Evolutionary conservation across 305 asterid species (phyloP), one percentile per base, ranked within the genome.

Genomic region (Caryopteris hybrid): DNA sequence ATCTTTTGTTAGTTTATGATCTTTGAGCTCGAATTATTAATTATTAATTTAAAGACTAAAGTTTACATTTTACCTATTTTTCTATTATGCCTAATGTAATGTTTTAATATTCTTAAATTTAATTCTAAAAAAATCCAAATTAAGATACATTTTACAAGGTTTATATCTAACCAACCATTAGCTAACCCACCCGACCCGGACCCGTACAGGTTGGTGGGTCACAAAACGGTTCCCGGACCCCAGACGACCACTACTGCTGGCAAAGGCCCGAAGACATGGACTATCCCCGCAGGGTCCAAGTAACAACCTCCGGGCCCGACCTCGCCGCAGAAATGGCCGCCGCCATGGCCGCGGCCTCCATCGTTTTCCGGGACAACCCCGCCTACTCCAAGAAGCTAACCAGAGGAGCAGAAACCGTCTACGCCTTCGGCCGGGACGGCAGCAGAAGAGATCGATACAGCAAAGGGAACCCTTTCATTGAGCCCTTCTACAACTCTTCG

Each of bases 171-270:
- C 0, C 4, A 34, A 10, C 10, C 36, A 2, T 25, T 25, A 25
- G 31, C 31, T 25, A 1, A 1, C 36, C 3, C 4, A 11, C n/a
- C 17, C n/a, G 23, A 20, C 16, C 69, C 31, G 1, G 17, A n/a
- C 23, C 23, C 60, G 5, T 23, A 13, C 36, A 91, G 97, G 96
- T 92, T 8, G 98, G 98, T 2, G 91, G 85, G 0, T 75, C 89
- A 0, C 83, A 10, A 17, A 84, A 81, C 17, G 83, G 78, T 3
- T 85, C 95, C 29, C 68, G 39, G 12, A 74, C 80, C 56, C 98
- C 97, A 0, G 90, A 90, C 74, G 98, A 92, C 78, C 95, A 86
- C 72, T 85, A 79, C 80, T 92, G 98, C 53, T 92, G 98, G 98
- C 59, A 78, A 64, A 69, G 95, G 41, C 96, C 98, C 16, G 98